Conservation (phyloP, 1,284 basidiomycete genomes). For the Trametes polyzona region DNA sequence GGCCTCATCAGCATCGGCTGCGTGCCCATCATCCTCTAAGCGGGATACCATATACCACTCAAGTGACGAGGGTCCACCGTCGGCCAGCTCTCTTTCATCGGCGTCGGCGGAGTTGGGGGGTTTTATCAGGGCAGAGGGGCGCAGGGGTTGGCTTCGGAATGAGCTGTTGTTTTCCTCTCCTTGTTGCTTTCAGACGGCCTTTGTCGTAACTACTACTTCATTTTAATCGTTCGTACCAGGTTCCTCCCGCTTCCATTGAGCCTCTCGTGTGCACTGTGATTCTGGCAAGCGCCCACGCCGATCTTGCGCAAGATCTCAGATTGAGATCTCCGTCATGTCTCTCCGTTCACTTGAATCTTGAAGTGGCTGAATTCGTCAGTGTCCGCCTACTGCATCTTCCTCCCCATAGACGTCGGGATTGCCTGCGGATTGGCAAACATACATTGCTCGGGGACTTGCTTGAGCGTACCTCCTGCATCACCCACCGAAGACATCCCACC, state of each 20-base stretch:
- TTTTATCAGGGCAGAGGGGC: neutral
- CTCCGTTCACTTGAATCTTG: neutral
- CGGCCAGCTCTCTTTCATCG: neutral
- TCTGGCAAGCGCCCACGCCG: neutral
- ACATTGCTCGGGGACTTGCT: too few relatives aligned
- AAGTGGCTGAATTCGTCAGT: too few relatives aligned
- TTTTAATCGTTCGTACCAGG: neutral
- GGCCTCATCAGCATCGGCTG: slow-evolving; percentile 30
- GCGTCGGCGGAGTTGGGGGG: neutral
- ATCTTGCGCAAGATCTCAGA: neutral
- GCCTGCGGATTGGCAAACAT: too few relatives aligned
- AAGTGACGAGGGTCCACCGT: neutral
- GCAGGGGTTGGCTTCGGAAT: neutral
- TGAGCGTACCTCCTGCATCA: too few relatives aligned
- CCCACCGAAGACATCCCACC: too few relatives aligned
- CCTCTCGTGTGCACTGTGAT: too few relatives aligned
- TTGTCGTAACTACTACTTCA: neutral
- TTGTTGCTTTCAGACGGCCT: neutral
- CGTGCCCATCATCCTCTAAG: slow-evolving; percentile 25
- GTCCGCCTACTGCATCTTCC: too few relatives aligned
- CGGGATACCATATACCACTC: neutral
- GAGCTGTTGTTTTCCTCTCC: neutral
- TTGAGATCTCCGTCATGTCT: neutral
- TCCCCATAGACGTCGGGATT: too few relatives aligned
- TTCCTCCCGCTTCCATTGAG: too few relatives aligned